These are phyloP conservation scores for Phalaenopsis aphrodite DNA, from an alignment of 106 monocot genomes.

Conservation along the genomic window DNA sequence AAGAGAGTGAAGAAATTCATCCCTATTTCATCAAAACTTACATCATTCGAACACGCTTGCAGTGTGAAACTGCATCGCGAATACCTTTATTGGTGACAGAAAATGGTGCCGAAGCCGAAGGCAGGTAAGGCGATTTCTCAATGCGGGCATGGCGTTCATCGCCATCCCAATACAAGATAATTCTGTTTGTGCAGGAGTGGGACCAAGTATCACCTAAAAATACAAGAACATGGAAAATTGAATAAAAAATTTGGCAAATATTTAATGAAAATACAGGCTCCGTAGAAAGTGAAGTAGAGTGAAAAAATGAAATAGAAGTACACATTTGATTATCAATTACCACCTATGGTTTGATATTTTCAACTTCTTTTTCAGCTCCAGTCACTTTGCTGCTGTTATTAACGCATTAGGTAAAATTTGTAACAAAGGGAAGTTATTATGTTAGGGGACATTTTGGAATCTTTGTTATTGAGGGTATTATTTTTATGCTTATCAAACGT, in stretches of 20 bases:
- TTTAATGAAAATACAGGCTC: background rate
- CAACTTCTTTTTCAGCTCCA: background rate
- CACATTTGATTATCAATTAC: no score
- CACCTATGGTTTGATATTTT: no score
- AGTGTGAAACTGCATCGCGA: slow-evolving; percentile 30
- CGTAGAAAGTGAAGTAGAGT: background rate
- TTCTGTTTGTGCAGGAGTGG: slow-evolving; percentile 83
- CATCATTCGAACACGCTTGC: slow-evolving; percentile 65
- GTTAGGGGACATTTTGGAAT: no score
- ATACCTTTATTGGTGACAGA: slow-evolving; percentile 68
- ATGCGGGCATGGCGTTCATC: slow-evolving; percentile 68
- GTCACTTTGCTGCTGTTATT: no score
- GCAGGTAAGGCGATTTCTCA: slow-evolving; percentile 92
- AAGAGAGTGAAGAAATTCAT: no score
- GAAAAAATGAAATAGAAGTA: background rate
- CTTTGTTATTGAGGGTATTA: no score
- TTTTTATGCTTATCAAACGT: no score
- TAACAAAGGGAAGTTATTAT: no score
- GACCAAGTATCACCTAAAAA: slow-evolving; percentile 92
- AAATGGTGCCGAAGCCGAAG: slow-evolving; percentile 57
- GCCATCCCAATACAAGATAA: slow-evolving; percentile 85
- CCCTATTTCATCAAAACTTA: background rate
- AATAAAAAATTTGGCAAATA: background rate
- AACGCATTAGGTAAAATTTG: no score
- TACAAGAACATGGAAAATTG: background rate